Evolutionary conservation across 345 rosid genomes (phyloP).

Genomic region (Lepidium africanum): DNA sequence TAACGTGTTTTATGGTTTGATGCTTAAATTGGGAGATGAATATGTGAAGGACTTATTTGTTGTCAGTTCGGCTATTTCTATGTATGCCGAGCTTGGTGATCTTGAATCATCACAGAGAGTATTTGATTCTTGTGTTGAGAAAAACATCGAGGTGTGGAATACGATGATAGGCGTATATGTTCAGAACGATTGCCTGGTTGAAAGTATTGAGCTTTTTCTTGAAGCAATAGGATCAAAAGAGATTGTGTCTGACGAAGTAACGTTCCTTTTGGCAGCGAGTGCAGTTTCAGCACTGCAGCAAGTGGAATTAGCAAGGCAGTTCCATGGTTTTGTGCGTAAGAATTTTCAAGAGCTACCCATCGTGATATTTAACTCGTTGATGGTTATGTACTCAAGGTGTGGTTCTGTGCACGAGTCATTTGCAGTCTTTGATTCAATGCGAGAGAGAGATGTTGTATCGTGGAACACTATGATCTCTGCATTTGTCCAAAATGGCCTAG

Average conservation of each 20-base stretch:
- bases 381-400: constrained; percentile 83
- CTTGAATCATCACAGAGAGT: constrained; percentile 55
- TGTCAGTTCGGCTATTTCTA: constrained; percentile 59
- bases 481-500: constrained; percentile 70
- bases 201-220: constrained; percentile 57
- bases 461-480: constrained; percentile 91
- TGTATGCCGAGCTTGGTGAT: constrained; percentile 64
- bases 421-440: constrained; percentile 57
- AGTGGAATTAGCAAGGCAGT: constrained; percentile 45
- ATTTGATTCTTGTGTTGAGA: constrained; percentile 49
- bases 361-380: constrained; percentile 50
- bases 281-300: constrained; percentile 71
- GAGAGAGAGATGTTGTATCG: constrained; percentile 62
- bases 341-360: constrained; percentile 37
- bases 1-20: constrained; percentile 52
- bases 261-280: constrained; percentile 50
- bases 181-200: constrained; percentile 39
- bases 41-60: constrained; percentile 61
- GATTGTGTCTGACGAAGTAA: constrained; percentile 52
- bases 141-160: constrained; percentile 77
- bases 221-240: constrained; percentile 41
- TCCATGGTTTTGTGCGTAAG: constrained; percentile 67
- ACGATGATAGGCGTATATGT: constrained; percentile 70
- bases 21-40: constrained; percentile 54
- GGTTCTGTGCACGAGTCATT: constrained; percentile 53